A percentile compares a stretch with the other conserved stretches of the same genome.
Conservation (phyloP, 139 green algal genomes). For the Coccomyxa sp. region DNA sequence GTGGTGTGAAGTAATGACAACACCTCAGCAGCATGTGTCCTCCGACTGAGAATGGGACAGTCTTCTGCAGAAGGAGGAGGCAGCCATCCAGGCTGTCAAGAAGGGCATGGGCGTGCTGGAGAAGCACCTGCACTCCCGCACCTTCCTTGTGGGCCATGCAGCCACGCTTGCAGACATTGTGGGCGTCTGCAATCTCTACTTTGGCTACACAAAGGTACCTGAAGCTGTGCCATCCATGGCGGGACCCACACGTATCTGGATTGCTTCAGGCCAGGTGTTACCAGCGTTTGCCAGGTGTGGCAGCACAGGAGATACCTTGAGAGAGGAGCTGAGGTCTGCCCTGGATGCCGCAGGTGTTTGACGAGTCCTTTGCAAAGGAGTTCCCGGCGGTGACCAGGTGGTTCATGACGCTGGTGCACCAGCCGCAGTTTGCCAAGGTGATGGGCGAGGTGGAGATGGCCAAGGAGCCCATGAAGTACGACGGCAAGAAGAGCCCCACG, state of each 20-base stretch:
- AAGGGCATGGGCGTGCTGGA: constrained; percentile 39
- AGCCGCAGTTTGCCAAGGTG: constrained; percentile 48
- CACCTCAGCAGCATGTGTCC: too few species aligned
- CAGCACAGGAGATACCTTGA: background rate
- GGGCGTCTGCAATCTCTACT: constrained; percentile 31
- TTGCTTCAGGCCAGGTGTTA: background rate
- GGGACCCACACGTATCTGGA: too few species aligned
- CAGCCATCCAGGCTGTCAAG: constrained; percentile 28
- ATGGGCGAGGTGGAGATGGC: constrained; percentile 17
- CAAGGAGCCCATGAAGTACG: constrained; percentile 17
- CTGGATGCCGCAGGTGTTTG: constrained; percentile 24
- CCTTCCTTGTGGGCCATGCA: constrained; percentile 49
- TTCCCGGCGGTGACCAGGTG: constrained; percentile 53
- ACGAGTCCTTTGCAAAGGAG: constrained; percentile 27
- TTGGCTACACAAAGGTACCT: constrained; percentile 36
- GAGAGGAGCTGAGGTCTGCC: background rate
- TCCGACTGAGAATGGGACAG: too few species aligned
- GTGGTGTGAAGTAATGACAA: too few species aligned
- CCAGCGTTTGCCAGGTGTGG: background rate
- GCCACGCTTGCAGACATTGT: constrained; percentile 67
- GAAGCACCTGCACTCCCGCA: constrained; percentile 34
- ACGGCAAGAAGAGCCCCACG: background rate
- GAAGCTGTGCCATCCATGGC: background rate
- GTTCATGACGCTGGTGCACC: constrained; percentile 47
- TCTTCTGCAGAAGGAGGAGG: constrained; percentile 36